Evolutionary conservation across 2,329 filamentous ascomycete species (phyloP), one percentile per base, ranked within the genome.

Genomic region (Curvularia spicifera): DNA sequence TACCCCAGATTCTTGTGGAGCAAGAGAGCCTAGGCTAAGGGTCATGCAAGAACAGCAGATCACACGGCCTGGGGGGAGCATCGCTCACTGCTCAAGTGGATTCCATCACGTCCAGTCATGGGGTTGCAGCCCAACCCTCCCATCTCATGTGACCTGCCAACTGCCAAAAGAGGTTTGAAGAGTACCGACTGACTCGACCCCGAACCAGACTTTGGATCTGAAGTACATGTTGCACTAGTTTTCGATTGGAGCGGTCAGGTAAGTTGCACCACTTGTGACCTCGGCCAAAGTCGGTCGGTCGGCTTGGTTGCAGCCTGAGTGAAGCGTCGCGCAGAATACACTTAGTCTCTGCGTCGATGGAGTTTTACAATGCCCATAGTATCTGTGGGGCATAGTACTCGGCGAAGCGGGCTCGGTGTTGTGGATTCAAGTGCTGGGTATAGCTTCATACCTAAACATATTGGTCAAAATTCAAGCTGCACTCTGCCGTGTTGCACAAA

Each of bases 51-150:
- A 18, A 18, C 59, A 53, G 55, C 64, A 65, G 63, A 70, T 69
- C 66, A 69, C 62, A 56, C 65, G 66, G 54, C 45, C 56, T 43
- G 18, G 51, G 45, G 48, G 28, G 33, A 26, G 44, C 51, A 64
- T 70, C 68, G 52, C 70, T 26, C 24, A 26, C 24, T 26, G 24
- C 24, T 71, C 67, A 64, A 66, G 45, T 37, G 60, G 50, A 54
- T 48, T 52, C 57, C 35, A 28, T 43, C 45, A 47, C 42, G 54
- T 44, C 70, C 70, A 73, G 66, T 73, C 55, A 69, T 55, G 60
- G 61, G 62, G 40, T 49, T 3, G 29, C 22, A 53, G 45, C 51
- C 51, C 49, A 42, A 64, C 56, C 31, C 65, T 53, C 8, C 61
- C 61, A 43, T 53, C 60, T 62, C 44, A 40, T 48, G 53, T 51